A percentile compares a stretch with the other conserved stretches of the same genome.
phyloP scores from a whole-genome alignment of 768 basidiomycete genomes.

The Lyophyllum atratum region DNA sequence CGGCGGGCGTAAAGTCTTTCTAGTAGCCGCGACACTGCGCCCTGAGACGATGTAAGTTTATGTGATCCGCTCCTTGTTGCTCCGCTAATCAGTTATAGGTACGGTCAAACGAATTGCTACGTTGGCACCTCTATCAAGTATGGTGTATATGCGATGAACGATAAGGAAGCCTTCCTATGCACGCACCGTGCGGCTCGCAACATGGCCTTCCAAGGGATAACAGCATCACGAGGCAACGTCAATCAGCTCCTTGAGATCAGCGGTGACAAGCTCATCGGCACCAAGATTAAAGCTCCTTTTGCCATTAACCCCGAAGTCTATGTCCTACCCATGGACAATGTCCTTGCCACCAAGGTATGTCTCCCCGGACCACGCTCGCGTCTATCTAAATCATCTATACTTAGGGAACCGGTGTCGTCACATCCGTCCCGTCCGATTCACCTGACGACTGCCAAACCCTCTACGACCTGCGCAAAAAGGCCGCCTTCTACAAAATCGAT shows the following conservation, averaged over 20 bases:
- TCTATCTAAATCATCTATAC: constrained; percentile 1
- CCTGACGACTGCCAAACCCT: constrained; percentile 94
- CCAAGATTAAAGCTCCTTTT: constrained; percentile 88
- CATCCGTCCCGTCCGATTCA: constrained; percentile 97
- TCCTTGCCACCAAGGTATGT: constrained; percentile 86
- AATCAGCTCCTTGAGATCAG: constrained; percentile 76
- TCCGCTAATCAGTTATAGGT: constrained; percentile 48
- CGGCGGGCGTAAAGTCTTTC: constrained; percentile 78
- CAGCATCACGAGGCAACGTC: constrained; percentile 69
- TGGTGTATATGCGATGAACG: constrained; percentile 86
- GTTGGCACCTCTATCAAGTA: constrained; percentile 91
- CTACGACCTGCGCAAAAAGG: constrained; percentile 91
- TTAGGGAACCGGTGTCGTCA: constrained; percentile 96
- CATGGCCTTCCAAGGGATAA: constrained; percentile 94
- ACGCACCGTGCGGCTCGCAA: constrained; percentile 92
- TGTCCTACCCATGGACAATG: constrained; percentile 98
- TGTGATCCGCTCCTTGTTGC: constrained; percentile 1
- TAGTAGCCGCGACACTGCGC: constrained; percentile 95
- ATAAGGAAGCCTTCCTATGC: constrained; percentile 85
- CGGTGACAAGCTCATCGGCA: constrained; percentile 81
- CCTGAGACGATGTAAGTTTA: constrained; percentile 90
- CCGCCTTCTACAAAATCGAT: constrained; percentile 94
- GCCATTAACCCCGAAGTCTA: constrained; percentile 84
- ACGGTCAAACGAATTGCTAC: constrained; percentile 98
- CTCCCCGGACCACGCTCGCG: not conserved